Base-by-base conservation (phyloP, 257 asterid species). In the Marsdenia floribunda region DNA sequence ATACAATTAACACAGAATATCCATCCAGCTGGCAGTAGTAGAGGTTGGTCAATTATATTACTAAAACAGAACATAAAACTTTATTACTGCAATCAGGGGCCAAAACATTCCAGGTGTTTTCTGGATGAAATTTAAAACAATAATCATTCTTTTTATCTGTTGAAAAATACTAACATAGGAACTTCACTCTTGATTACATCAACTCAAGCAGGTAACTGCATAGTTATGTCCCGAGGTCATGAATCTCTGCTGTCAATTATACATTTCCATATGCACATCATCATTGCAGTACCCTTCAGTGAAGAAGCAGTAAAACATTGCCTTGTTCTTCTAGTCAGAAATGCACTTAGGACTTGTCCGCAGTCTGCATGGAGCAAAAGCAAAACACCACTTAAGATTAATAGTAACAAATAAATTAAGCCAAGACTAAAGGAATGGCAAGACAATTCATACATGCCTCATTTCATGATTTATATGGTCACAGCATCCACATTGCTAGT, bases 301-400 rank as follows among this genome's bases (percentile, higher is more conserved):
- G 37, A 35, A 19, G 21, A 35, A 10, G 40, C 79, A 66, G n/a
- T 2, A 5, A 71, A 66, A 68, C 13, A 71, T 50, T 40, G 64
- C 72, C 63, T 10, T 16, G 63, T 42, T 19, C 33, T 19, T 68
- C 54, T 71, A 76, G 73, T 58, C 37, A 6, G 35, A 64, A n/a
- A n/a, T 18, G 68, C 68, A 11, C 72, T n/a, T 76, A 78, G 52
- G 60, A 63, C 77, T 75, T 81, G 21, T 78, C 80, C 33, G 78
- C 78, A 50, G 78, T 29, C 85, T 82, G 85, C 65, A 38, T 11
- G 37, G n/a, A 75, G 37, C 13, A 68, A 57, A 49, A 4, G 52
- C 12, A 12, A 54, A 33, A 14, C 21, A 13, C 3, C 22, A 42
- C 5, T 63, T n/a, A 19, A 49, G 19, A n/a, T 24, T 6, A 10